phyloP scores from a whole-genome alignment of 352 stramenopile genomes.

The Pythium chondricola region DNA sequence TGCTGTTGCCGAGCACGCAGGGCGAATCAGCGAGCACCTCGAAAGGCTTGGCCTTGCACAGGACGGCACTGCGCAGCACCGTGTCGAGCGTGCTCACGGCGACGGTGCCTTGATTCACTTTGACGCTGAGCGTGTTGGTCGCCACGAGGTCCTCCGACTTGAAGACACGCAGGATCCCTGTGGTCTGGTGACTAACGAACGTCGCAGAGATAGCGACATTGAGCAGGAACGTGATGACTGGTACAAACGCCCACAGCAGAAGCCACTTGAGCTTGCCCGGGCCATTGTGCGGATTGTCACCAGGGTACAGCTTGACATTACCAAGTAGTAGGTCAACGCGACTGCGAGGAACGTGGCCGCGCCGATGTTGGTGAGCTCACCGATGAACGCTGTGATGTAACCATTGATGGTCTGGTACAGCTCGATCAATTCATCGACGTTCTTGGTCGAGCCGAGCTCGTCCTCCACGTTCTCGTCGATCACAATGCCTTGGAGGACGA shows the following conservation, averaged over 20 bases:
- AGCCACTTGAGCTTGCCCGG: conserved; percentile 22
- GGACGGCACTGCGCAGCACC: conserved; percentile 27
- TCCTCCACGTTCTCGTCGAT: conserved; percentile 27
- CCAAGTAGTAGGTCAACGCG: conserved; percentile 29
- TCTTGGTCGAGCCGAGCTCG: conserved; percentile 22
- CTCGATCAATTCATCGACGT: conserved; percentile 26
- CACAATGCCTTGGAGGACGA: conserved; percentile 24
- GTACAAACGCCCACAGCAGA: conserved; percentile 25
- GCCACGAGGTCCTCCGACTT: conserved; percentile 21
- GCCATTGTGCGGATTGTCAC: conserved; percentile 15
- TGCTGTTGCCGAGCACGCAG: conserved; percentile 15
- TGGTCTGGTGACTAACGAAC: conserved; percentile 30
- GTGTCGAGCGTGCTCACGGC: conserved; percentile 26
- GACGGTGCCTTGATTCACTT: too few species aligned
- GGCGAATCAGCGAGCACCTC: conserved; percentile 22
- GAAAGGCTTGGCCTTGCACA: conserved; percentile 21
- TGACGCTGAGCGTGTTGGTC: not conserved
- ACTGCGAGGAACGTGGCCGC: conserved; percentile 35
- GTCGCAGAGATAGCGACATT: conserved; percentile 31
- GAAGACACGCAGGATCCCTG: conserved; percentile 27
- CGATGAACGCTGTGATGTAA: conserved; percentile 24
- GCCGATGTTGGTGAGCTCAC: conserved; percentile 21
- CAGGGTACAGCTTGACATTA: conserved; percentile 29
- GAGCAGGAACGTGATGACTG: conserved; percentile 30
- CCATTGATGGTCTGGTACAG: conserved; percentile 31